Conservation (phyloP, 2,329 filamentous ascomycete species). For the Esteya vermicola region DNA sequence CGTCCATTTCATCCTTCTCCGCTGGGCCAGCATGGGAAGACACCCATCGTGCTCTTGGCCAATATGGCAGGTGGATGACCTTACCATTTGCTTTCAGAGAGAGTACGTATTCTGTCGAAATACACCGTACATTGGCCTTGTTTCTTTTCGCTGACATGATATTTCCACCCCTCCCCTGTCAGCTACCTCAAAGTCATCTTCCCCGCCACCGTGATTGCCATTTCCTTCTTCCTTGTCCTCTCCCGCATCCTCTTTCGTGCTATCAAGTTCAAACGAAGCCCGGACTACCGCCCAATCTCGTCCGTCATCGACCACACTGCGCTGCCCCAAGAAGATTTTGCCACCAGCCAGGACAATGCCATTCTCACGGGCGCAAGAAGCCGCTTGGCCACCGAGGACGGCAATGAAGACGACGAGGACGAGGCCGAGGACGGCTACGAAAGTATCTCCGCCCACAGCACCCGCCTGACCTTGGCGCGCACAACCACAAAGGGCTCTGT, state of each 20-base stretch:
- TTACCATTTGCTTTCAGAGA: conserved; percentile 47
- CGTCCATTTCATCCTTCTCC: background rate
- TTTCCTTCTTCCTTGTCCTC: conserved; percentile 56
- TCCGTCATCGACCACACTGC: conserved; percentile 26
- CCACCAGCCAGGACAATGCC: conserved; percentile 37
- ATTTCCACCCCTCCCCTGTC: conserved; percentile 3
- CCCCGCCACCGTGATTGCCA: conserved; percentile 54
- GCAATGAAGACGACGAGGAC: conserved; percentile 34
- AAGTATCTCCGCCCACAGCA: conserved; percentile 39
- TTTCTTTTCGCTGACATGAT: background rate
- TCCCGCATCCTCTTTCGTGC: conserved; percentile 41
- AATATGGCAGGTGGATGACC: conserved; percentile 50
- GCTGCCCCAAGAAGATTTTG: conserved; percentile 28
- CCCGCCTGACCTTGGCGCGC: conserved; percentile 42
- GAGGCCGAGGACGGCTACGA: conserved; percentile 37
- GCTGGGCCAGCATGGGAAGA: conserved; percentile 27
- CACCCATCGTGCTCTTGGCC: conserved; percentile 42
- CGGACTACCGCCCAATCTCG: conserved; percentile 5
- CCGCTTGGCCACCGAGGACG: conserved; percentile 30
- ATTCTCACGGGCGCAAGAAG: conserved; percentile 29
- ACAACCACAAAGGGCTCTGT: conserved; percentile 48
- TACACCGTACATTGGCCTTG: background rate
- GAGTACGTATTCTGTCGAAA: conserved; percentile 40
- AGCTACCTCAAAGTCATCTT: conserved; percentile 73
- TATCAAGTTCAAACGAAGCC: conserved; percentile 31